Conservation (phyloP, 148 eudicot species). For the Vaccinium macrocarpon region DNA sequence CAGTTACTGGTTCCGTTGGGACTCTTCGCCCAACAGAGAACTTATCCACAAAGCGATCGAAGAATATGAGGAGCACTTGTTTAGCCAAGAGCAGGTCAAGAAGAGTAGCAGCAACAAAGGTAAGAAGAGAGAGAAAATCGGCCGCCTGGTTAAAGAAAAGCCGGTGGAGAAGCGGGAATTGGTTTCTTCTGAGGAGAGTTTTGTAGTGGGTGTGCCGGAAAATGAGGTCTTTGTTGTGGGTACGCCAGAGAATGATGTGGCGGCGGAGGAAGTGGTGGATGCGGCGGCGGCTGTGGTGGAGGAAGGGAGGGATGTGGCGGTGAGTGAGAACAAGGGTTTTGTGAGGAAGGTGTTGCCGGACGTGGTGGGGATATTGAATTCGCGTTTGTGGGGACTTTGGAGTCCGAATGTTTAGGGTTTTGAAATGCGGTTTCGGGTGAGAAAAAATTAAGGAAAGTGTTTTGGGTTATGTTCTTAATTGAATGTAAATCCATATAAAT, state of each 20-base stretch:
- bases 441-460: not conserved
- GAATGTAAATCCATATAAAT: not conserved
- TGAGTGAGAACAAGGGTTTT: constrained; percentile 46
- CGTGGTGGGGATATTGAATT: constrained; percentile 64
- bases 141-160: constrained; percentile 22
- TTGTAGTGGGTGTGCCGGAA: not conserved
- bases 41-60: constrained; percentile 78
- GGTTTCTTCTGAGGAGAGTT: constrained; percentile 18
- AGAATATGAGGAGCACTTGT: constrained; percentile 59
- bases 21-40: constrained; percentile 57
- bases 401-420: constrained; percentile 44
- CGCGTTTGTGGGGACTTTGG: constrained; percentile 86
- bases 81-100: constrained; percentile 22
- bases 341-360: constrained; percentile 82
- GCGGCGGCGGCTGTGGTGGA: not conserved
- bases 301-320: not conserved
- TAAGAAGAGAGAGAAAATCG: constrained; percentile 23
- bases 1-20: constrained; percentile 67
- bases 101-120: constrained; percentile 12
- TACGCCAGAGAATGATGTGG: not conserved
- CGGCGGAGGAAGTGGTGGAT: not conserved
- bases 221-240: not conserved
- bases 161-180: not conserved
- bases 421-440: not conserved
- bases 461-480: not conserved